Base-by-base conservation (phyloP, 805 yeast species). In the Yamadazyma ubonensis region DNA sequence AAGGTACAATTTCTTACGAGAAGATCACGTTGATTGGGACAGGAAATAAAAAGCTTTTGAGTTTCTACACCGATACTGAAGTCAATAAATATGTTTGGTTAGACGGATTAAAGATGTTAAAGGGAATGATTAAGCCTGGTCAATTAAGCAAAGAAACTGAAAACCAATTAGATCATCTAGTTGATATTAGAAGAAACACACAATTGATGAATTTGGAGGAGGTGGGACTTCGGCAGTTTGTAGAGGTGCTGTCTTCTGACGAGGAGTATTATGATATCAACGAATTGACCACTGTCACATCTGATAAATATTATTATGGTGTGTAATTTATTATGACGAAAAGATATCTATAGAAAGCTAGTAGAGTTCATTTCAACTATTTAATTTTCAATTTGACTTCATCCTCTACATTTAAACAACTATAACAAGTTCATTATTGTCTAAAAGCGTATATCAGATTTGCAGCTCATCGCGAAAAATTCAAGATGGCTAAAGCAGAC, bases 1-100 rank as follows among this genome's bases (percentile, higher is more conserved):
- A 72, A 33, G 79, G 85, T 5, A 75, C 83, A 39, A 62, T 77
- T 61, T 50, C 73, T 14, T 78, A 78, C 50, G 80, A 78, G 36
- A 79, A 73, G 51, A 78, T 83, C 37, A 65, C 76, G 0, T 56
- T 83, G 14, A 44, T 70, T 9, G 78, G 67, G 14, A 70, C 49
- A 53, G 70, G 50, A 54, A 61, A 61, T 25, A 69, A 71, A 29
- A 53, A 63, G 14, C 48, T 79, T 8, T 67, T 86, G 40, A 58
- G 70, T n/a, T 82, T 86, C 51, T 86, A 73, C 54, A 76, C 86
- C 10, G 90, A 84, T 43, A 81, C 86, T 1, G 74, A 75, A 46
- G 86, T 82, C 34, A 73, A 78, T 35, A 78, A 83, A 30, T 77
- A 75, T 39, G 76, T 81, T 6, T 87, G 95, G 95, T 63, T 83